Evolutionary conservation across 495 filamentous ascomycete species (phyloP), one percentile per base, ranked within the genome.

Genomic region (Tuber brumale): DNA sequence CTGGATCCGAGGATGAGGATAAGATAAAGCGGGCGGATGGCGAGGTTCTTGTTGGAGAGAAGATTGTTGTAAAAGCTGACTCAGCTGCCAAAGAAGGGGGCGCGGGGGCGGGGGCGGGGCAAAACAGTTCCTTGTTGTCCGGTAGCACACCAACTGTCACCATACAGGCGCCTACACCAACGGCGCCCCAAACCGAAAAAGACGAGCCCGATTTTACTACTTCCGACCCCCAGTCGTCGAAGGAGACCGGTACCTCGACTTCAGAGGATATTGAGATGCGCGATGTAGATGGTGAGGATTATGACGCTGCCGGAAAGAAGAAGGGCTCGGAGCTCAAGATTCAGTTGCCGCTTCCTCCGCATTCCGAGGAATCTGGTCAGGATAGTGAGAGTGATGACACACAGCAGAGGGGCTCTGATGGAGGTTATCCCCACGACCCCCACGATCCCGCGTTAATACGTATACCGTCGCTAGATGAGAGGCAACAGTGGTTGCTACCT

Each of bases 401-500:
- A 14, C 74, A 37, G 74, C 81, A 37, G 45, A 81, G 70, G 80
- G 72, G 27, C 57, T 79, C 71, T 16, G 74, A 76, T 5, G 41
- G 72, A 72, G 74, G 35, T 21, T 72, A 74, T 31, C 45, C 42
- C 21, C 70, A 43, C 3, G 69, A 74, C 72, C 70, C 18, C 9
- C 74, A 41, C 44, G 51, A 61, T 61, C 3, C 23, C 51, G 79
- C 48, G 19, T 39, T 79, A 44, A 73, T 76, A 21, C 74, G 76
- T 9, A 79, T 74, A 66, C 72, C 79, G 46, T n/a, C 71, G 18
- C 76, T 41, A 9, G 80, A 81, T 9, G 80, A 79, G 9, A 72
- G 74, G 31, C 81, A 82, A 74, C 90, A 91, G 79, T 96, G 88
- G 86, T 86, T 99, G 44, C 85, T 98, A 71, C 93, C 93, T 23